phyloP scores from a whole-genome alignment of 2,329 filamentous ascomycete genomes.

The Lachnellula occidentalis region DNA sequence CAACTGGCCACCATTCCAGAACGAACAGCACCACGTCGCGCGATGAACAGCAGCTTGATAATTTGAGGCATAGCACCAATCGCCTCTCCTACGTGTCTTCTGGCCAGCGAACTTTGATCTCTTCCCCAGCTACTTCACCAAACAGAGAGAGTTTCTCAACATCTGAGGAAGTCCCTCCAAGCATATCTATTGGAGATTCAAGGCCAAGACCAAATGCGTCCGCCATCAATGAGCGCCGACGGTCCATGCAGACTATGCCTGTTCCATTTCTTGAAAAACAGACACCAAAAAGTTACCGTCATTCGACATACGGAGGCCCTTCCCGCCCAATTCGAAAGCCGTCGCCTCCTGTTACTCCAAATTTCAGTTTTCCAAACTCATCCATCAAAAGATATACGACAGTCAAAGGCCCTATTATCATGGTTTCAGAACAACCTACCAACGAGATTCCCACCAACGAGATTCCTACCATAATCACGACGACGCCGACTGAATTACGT shows the following conservation, averaged over 20 bases:
- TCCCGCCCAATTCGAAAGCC: conserved; percentile 3
- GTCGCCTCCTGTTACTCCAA: conserved; percentile 21
- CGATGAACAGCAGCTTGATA: conserved; percentile 54
- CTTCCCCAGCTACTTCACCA: conserved; percentile 53
- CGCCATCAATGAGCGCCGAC: conserved; percentile 26
- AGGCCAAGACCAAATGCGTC: conserved; percentile 24
- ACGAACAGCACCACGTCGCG: conserved; percentile 53
- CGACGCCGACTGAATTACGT: neutral
- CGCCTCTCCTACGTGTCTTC: conserved; percentile 57
- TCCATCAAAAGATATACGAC: conserved; percentile 23
- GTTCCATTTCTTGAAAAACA: conserved; percentile 16
- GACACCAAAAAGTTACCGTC: conserved; percentile 15
- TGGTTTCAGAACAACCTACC: neutral
- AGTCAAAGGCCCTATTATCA: conserved; percentile 6
- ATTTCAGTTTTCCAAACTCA: conserved; percentile 29
- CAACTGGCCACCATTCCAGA: conserved; percentile 48
- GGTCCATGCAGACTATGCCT: conserved; percentile 27
- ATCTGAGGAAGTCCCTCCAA: conserved; percentile 21
- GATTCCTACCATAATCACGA: conserved; percentile 4
- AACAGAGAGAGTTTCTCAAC: conserved; percentile 45
- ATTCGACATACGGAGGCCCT: conserved; percentile 21
- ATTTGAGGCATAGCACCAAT: conserved; percentile 49
- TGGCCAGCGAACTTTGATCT: conserved; percentile 54
- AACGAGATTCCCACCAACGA: neutral
- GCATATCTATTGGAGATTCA: conserved; percentile 16